phyloP scores from a whole-genome alignment of 768 basidiomycete species.

The Ramaria sp. region DNA sequence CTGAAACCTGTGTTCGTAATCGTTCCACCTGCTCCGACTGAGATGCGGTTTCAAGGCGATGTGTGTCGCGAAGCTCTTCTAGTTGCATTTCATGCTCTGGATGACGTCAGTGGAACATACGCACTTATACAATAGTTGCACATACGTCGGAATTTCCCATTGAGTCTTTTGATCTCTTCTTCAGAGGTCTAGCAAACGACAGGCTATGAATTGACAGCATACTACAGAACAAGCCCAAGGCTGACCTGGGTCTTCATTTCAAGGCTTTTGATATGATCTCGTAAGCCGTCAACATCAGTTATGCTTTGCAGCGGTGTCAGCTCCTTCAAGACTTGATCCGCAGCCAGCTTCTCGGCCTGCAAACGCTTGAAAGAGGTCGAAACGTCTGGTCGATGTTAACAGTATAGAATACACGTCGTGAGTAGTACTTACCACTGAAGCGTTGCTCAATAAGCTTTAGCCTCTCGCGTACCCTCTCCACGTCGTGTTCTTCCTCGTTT shows the following conservation, averaged over 20 bases:
- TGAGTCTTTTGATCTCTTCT: slow-evolving; percentile 71
- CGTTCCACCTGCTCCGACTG: slow-evolving; percentile 64
- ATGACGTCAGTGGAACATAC: background rate
- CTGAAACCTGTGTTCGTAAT: slow-evolving; percentile 54
- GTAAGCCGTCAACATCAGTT: slow-evolving; percentile 52
- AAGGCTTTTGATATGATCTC: slow-evolving; percentile 60
- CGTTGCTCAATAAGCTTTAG: slow-evolving; percentile 65
- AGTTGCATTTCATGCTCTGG: slow-evolving; percentile 77
- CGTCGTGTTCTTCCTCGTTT: slow-evolving; percentile 17
- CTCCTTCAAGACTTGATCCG: slow-evolving; percentile 57
- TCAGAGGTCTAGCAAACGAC: slow-evolving; percentile 40
- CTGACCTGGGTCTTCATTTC: slow-evolving; percentile 62
- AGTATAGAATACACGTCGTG: background rate
- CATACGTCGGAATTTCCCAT: slow-evolving; percentile 63
- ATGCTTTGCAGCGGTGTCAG: slow-evolving; percentile 61
- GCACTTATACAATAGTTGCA: background rate
- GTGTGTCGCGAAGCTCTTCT: slow-evolving; percentile 77
- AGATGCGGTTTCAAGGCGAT: slow-evolving; percentile 69
- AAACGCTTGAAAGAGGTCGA: slow-evolving; percentile 68
- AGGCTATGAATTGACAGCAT: background rate
- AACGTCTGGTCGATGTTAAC: slow-evolving; percentile 38
- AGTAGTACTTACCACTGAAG: slow-evolving; percentile 47
- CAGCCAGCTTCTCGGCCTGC: slow-evolving; percentile 59
- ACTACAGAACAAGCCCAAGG: background rate
- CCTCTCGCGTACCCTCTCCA: slow-evolving; percentile 54